Percentiles rank a stretch among this genome's conserved stretches.
Evolutionary conservation across 73 alveolate species (phyloP).

Genomic region (Paramecium biaurelia): DNA sequence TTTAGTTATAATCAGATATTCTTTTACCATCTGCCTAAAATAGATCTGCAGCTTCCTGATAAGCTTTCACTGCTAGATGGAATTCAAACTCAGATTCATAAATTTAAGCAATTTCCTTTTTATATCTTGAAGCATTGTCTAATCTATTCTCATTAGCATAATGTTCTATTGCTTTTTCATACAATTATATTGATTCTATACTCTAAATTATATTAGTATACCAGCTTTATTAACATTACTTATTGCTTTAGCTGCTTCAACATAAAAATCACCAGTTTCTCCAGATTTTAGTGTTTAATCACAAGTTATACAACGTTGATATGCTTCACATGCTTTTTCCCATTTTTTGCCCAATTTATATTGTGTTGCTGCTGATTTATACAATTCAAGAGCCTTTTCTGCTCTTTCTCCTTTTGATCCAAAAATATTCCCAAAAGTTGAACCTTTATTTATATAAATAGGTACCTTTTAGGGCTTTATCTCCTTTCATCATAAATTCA

Average conservation of each 20-base stretch:
- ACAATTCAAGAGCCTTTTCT: conserved; percentile 62
- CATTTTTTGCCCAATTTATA: conserved; percentile 55
- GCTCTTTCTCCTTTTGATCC: conserved; percentile 64
- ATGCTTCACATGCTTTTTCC: conserved; percentile 45
- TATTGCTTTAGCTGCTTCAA: conserved; percentile 52
- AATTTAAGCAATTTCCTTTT: conserved; percentile 38
- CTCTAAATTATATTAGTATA: background rate
- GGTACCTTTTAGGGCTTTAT: conserved; percentile 56
- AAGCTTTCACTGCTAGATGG: background rate
- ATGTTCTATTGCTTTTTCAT: conserved; percentile 42
- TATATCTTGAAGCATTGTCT: conserved; percentile 34
- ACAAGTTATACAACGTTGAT: conserved; percentile 16
- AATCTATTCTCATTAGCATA: conserved; percentile 41
- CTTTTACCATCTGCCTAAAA: conserved; percentile 40
- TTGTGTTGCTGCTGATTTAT: conserved; percentile 64
- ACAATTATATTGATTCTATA: background rate
- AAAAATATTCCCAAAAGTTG: conserved; percentile 57
- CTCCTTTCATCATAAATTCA: conserved; percentile 64
- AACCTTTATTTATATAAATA: background rate
- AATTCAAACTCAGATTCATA: conserved; percentile 37
- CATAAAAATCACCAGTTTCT: conserved; percentile 27
- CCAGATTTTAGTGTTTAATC: conserved; percentile 26
- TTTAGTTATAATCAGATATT: conserved; percentile 3
- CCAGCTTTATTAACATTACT: conserved; percentile 37
- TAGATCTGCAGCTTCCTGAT: conserved; percentile 41